Base-by-base conservation (phyloP, 805 yeast species). In the Spathaspora sp. region DNA sequence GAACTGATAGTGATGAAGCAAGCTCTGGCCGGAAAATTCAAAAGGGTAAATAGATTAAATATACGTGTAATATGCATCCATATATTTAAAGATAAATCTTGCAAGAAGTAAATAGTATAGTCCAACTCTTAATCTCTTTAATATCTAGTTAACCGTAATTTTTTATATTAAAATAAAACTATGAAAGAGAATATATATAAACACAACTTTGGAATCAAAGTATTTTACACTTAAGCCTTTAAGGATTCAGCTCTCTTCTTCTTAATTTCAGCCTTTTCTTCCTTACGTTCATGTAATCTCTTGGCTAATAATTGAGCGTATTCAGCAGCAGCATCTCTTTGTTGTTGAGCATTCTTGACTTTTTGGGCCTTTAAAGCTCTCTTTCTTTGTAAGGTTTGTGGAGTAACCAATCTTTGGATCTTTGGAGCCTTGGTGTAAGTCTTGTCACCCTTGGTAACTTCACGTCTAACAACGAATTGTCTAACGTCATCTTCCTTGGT, bases 241-340 rank as follows among this genome's bases (percentile, higher is more conserved):
- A 94, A 86, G 68, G 98, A 94, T 71, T 97, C 92, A 78, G 99
- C 98, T 86, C 99, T 91, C 88, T 97, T 91, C 96, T 93, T 93
- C 84, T 88, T 91, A 80, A 88, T 85, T 84, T 91, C 97, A 80
- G 97, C 97, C 83, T 84, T 89, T 81, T 90, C 96, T 76, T 96
- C 93, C 85, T 93, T 93, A 83, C 92, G 90, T 82, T 93, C 97
- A 79, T 90, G 88, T 78, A 93, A 87, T 81, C 98, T 93, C 83
- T 90, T 82, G 75, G 99, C 98, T 77, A 94, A 85, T 75, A 94
- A 84, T 82, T 92, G 96, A 75, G 97, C 96, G 87, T 94, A 94
- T 81, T 94, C 99, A 75, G 98, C 96, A 79, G 99, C 99, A 81
- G 96, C 97, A 79, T 94, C 98, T 90, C 96, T 91, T 82, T 91